Evolutionary conservation across 805 yeast species (phyloP), one percentile per base, ranked within the genome.

Genomic region (Yarrowia hollandica): DNA sequence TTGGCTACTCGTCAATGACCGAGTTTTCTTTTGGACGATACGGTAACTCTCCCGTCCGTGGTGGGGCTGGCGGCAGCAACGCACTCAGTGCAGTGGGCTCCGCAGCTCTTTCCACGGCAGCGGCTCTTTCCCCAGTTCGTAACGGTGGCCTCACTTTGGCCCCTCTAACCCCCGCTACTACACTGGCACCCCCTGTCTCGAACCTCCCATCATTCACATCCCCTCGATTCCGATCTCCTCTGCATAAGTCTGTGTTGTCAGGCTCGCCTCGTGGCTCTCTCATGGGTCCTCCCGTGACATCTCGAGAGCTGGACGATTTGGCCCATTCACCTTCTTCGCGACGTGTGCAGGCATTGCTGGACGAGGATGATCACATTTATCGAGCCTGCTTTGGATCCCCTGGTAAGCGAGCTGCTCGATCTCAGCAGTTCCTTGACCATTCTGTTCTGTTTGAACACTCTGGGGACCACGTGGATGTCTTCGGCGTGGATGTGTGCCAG

Each of bases 401-500:
- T 1, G 69, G 68, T 25, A 73, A 69, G 61, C 66, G 71, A 11
- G 68, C 64, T 10, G 67, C 67, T 9, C 60, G 50, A 21, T 59
- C 69, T 15, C 60, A 65, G 22, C 67, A 66, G 60, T 68, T 63
- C 37, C 65, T 62, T 34, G 72, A 70, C 54, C 65, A 64, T 25
- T 39, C 64, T 12, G 62, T 62, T 22, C 62, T 66, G 39, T 54
- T 28, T 23, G 35, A 54, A 35, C 48, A 54, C 48, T 15, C 59
- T 11, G 34, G 30, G 21, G 59, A 54, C 28, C 48, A 38, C 16
- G 48, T 37, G 14, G 59, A 82, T 66, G 75, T 81, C 35, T 81
- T 81, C 68, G 85, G 85, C 9, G 83, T 82, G 48, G 85, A 82
- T 66, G 73, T 81, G 30, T 77, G 80, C 62, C 74, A 80, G 37